Evolutionary conservation across 768 basidiomycete genomes (phyloP).

Genomic region (Pseudohyphozyma bogoriensis): DNA sequence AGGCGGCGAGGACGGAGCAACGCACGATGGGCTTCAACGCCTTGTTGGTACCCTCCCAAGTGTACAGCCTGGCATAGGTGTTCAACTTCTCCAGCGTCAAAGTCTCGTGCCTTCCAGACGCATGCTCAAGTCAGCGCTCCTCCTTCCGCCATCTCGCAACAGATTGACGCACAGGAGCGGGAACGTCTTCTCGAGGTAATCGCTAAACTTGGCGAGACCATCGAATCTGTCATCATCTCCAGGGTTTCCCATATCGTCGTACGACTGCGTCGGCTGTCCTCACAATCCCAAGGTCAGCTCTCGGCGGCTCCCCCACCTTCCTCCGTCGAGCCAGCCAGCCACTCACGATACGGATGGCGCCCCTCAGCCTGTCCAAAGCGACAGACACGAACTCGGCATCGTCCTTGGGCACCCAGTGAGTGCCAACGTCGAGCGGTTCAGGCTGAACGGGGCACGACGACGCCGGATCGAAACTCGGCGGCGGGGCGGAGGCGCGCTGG

Average conservation of each 20-base stretch:
- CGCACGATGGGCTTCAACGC: slow-evolving; percentile 57
- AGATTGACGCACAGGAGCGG: slow-evolving; percentile 51
- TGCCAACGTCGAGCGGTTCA: slow-evolving; percentile 2
- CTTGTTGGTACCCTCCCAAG: slow-evolving; percentile 57
- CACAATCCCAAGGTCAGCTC: background rate
- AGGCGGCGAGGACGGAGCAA: background rate
- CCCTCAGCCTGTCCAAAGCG: background rate
- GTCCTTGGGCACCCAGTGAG: background rate
- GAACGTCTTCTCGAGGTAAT: slow-evolving; percentile 43
- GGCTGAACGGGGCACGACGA: slow-evolving; percentile 6
- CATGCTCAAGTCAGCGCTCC: background rate
- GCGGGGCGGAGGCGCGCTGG: background rate
- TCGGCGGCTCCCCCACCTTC: background rate
- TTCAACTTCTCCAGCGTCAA: slow-evolving; percentile 61
- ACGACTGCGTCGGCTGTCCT: slow-evolving; percentile 20
- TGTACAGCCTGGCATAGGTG: slow-evolving; percentile 62
- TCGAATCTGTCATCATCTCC: slow-evolving; percentile 15
- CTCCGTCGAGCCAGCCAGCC: no score
- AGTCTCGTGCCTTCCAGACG: slow-evolving; percentile 46
- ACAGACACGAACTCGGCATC: background rate
- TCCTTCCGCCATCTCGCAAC: no score
- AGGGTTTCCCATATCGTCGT: slow-evolving; percentile 22
- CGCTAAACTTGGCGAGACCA: slow-evolving; percentile 1
- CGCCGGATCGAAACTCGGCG: background rate
- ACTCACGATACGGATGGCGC: slow-evolving; percentile 5